Evolutionary conservation across 2,329 filamentous ascomycete genomes (phyloP).

Genomic region (Clonostachys solani): DNA sequence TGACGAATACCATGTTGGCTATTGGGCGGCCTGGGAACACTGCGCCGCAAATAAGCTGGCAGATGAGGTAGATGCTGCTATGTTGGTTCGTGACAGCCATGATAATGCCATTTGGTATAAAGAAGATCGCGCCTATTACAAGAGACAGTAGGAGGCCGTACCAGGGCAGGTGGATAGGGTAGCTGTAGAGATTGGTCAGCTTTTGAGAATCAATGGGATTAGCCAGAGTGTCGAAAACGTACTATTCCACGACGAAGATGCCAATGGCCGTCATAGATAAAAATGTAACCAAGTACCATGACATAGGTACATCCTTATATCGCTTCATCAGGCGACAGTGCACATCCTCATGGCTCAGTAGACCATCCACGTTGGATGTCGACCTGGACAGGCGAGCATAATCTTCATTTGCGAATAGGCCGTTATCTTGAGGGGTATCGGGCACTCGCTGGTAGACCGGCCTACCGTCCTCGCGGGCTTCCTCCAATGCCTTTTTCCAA

Average conservation of each 20-base stretch:
- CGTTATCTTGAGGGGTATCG: constrained; percentile 2
- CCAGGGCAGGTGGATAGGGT: constrained; percentile 80
- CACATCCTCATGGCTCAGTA: constrained; percentile 72
- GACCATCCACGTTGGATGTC: constrained; percentile 39
- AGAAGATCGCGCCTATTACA: constrained; percentile 73
- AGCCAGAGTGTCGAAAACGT: constrained; percentile 24
- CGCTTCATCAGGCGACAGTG: constrained; percentile 80
- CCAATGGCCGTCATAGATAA: constrained; percentile 72
- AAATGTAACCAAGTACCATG: constrained; percentile 77
- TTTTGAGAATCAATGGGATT: neutral
- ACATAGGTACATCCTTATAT: constrained; percentile 77
- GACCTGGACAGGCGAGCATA: constrained; percentile 22
- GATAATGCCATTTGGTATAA: constrained; percentile 87
- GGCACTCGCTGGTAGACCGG: constrained; percentile 49
- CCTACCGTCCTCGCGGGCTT: constrained; percentile 49
- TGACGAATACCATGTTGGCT: constrained; percentile 91
- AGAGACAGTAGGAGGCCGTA: constrained; percentile 79
- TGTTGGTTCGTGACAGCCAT: constrained; percentile 93
- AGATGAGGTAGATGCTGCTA: constrained; percentile 81
- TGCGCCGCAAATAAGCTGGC: constrained; percentile 77
- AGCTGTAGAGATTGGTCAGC: constrained; percentile 38
- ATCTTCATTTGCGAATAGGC: constrained; percentile 2
- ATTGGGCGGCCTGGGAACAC: constrained; percentile 82
- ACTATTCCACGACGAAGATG: constrained; percentile 84
- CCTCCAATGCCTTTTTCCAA: constrained; percentile 65